Percentiles rank a stretch among this genome's conserved stretches.
These are phyloP conservation scores for Schizochytrium sp. DNA, from an alignment of 108 stramenopile genomes.

Conservation along the genomic window DNA sequence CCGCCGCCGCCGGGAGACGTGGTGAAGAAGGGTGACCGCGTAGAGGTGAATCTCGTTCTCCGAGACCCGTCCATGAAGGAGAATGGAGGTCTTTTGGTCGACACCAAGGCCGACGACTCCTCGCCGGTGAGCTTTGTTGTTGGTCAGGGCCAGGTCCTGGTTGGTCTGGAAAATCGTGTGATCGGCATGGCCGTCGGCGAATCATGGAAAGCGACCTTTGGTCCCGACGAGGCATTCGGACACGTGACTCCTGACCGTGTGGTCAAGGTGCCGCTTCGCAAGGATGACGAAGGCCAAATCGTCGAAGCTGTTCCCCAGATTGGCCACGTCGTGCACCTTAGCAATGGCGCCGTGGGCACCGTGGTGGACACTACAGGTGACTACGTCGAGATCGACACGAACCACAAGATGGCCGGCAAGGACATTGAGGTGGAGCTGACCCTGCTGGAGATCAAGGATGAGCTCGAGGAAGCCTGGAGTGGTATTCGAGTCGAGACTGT, in stretches of 20 bases:
- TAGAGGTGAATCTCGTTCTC: not conserved
- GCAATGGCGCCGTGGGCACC: not conserved
- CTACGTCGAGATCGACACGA: not conserved
- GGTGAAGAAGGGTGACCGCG: not conserved
- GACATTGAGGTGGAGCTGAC: not conserved
- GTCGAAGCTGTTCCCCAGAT: not conserved
- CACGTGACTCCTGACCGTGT: not conserved
- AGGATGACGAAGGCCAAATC: not conserved
- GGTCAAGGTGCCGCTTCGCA: not conserved
- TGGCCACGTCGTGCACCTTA: not conserved
- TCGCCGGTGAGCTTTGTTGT: not conserved
- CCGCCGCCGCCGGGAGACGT: not conserved
- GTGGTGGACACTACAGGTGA: not conserved
- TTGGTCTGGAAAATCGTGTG: not conserved
- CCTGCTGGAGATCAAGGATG: not conserved
- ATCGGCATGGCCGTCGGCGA: not conserved
- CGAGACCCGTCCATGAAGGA: not conserved
- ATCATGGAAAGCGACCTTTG: not conserved
- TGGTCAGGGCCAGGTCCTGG: not conserved
- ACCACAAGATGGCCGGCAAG: slow-evolving; percentile 11
- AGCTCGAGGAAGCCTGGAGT: not conserved
- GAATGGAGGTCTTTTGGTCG: not conserved
- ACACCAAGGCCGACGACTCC: not conserved
- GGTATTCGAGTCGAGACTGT: slow-evolving; percentile 22
- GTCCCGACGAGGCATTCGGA: not conserved